phyloP scores from a whole-genome alignment of 768 basidiomycete genomes.

The Phanerochaete sordida region DNA sequence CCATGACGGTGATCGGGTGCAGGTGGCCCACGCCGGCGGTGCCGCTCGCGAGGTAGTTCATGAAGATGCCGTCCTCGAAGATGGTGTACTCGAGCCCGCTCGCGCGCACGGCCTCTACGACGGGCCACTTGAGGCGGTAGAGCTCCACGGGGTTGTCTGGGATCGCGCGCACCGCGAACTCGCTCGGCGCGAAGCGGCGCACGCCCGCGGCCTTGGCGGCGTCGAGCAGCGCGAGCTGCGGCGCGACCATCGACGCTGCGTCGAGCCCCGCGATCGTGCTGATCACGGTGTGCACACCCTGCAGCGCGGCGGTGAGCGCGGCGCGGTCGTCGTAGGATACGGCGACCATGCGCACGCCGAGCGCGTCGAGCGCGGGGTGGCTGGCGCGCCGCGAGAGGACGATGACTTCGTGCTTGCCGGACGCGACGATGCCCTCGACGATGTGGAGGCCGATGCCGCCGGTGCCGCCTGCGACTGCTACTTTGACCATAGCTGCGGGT shows the following conservation, averaged over 20 bases:
- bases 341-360: not conserved
- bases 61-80: conserved; percentile 10
- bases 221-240: conserved; percentile 5
- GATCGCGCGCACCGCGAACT: not conserved
- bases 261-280: not conserved
- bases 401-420: conserved; percentile 3
- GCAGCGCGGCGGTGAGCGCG: conserved; percentile 1
- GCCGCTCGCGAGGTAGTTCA: conserved; percentile 10
- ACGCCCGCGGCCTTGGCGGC: not conserved
- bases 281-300: conserved; percentile 9
- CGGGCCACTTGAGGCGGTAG: conserved; percentile 1
- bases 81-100: conserved; percentile 10
- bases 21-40: conserved; percentile 5
- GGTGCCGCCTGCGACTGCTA: conserved; percentile 9
- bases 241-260: not conserved
- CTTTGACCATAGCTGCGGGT: conserved; percentile 5
- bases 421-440: conserved; percentile 2
- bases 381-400: conserved; percentile 3
- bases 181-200: conserved; percentile 10
- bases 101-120: not conserved
- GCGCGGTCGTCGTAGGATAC: conserved; percentile 2
- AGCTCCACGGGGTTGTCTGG: conserved; percentile 2
- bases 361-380: conserved; percentile 1
- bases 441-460: conserved; percentile 1
- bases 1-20: not conserved